These are phyloP conservation scores for Plicaturopsis crispa DNA, from an alignment of 768 basidiomycete species.

Conservation along the genomic window DNA sequence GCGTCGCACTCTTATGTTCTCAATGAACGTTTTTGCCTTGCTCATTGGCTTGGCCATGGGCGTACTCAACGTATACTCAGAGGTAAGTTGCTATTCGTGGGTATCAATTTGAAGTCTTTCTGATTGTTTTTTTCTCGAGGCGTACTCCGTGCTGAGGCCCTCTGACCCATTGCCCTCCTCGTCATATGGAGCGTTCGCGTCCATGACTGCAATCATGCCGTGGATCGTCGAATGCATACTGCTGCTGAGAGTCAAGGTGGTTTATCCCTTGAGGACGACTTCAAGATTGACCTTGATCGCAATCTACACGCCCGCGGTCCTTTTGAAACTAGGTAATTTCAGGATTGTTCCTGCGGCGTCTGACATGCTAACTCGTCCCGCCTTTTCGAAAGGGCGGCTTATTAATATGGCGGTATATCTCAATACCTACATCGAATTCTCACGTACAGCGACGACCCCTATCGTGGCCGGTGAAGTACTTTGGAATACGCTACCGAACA, in stretches of 20 bases:
- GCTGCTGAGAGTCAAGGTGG: constrained; percentile 25
- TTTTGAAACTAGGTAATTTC: constrained; percentile 23
- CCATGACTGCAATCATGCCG: constrained; percentile 21
- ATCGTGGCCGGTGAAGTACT: constrained; percentile 2
- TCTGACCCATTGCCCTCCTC: too few relatives aligned
- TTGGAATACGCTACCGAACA: constrained; percentile 12
- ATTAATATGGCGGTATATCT: too few relatives aligned
- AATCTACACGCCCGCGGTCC: constrained; percentile 19
- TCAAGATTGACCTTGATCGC: constrained; percentile 7
- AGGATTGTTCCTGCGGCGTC: constrained; percentile 14
- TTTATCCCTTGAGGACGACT: constrained; percentile 21
- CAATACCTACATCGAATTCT: too few relatives aligned
- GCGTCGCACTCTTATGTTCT: constrained; percentile 22
- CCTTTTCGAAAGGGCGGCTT: too few relatives aligned
- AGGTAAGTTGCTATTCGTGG: too few relatives aligned
- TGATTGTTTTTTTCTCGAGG: too few relatives aligned
- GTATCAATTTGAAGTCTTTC: too few relatives aligned
- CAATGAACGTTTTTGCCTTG: constrained; percentile 22
- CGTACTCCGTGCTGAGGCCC: too few relatives aligned
- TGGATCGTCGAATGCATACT: constrained; percentile 30
- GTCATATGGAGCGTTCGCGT: too few relatives aligned
- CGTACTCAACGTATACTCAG: constrained; percentile 15
- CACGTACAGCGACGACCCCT: constrained; percentile 5
- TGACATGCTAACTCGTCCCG: too few relatives aligned
- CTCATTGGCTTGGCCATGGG: constrained; percentile 17